Evolutionary conservation across 495 filamentous ascomycete genomes (phyloP).

Genomic region (Aspergillus sclerotioniger): DNA sequence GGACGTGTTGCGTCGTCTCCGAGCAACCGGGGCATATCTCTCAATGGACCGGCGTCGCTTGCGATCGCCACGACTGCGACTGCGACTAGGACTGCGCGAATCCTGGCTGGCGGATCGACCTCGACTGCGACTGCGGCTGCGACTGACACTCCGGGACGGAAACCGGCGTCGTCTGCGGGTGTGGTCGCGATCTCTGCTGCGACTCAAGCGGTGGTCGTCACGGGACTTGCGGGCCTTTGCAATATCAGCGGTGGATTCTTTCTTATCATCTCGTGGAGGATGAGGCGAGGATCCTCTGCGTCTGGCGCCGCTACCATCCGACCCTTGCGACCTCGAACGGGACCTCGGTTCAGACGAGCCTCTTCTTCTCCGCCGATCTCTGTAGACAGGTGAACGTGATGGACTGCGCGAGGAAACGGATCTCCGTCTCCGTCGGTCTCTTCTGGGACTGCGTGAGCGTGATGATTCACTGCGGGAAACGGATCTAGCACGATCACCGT

Average conservation of each 20-base stretch:
- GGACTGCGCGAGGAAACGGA: slow-evolving; percentile 48
- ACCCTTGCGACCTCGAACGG: slow-evolving; percentile 43
- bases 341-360: slow-evolving; percentile 38
- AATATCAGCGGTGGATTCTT: slow-evolving; percentile 48
- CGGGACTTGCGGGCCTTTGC: slow-evolving; percentile 41
- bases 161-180: slow-evolving; percentile 39
- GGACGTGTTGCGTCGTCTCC: slow-evolving; percentile 49
- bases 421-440: slow-evolving; percentile 43
- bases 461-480: slow-evolving; percentile 49
- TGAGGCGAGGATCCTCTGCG: slow-evolving; percentile 43
- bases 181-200: slow-evolving; percentile 30
- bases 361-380: slow-evolving; percentile 31
- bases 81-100: slow-evolving; percentile 29
- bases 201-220: slow-evolving; percentile 42
- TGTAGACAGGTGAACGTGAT: slow-evolving; percentile 34
- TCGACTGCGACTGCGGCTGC: slow-evolving; percentile 39
- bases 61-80: slow-evolving; percentile 38
- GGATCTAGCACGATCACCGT: slow-evolving; percentile 55
- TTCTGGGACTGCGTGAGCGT: slow-evolving; percentile 64
- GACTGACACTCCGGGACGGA: slow-evolving; percentile 42
- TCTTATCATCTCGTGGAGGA: slow-evolving; percentile 39
- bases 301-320: slow-evolving; percentile 24
- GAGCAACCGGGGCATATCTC: slow-evolving; percentile 51
- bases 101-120: slow-evolving; percentile 30
- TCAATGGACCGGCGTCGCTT: slow-evolving; percentile 53